These are phyloP conservation scores for Sanghuangporus sanghuang DNA, from an alignment of 1,284 basidiomycete species.

Conservation along the genomic window DNA sequence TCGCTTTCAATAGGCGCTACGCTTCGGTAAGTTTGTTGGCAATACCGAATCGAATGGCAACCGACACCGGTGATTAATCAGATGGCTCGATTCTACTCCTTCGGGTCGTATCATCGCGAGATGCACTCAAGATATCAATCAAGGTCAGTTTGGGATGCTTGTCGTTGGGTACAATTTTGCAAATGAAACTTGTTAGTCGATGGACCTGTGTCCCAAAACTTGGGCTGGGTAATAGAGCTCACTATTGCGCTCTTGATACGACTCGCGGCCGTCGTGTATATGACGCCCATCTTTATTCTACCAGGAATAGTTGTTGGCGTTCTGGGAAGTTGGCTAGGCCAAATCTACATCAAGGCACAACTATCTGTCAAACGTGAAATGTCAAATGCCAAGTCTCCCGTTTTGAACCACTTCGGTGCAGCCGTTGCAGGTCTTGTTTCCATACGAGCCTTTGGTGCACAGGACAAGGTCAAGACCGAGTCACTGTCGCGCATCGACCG, in stretches of 20 bases:
- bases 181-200: conserved; percentile 26
- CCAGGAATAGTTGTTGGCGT: conserved; percentile 37
- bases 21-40: conserved; percentile 35
- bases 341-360: conserved; percentile 62
- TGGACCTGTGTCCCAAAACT: conserved; percentile 25
- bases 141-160: conserved; percentile 22
- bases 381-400: conserved; percentile 62
- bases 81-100: conserved; percentile 54
- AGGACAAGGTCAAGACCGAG: conserved; percentile 42
- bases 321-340: conserved; percentile 40
- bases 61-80: conserved; percentile 15
- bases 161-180: conserved; percentile 12
- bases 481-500: conserved; percentile 41
- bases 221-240: conserved; percentile 26
- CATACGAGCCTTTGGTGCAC: conserved; percentile 55
- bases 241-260: conserved; percentile 34
- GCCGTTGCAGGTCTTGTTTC: conserved; percentile 64
- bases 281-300: conserved; percentile 40
- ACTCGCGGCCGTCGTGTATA: conserved; percentile 39
- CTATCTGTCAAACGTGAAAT: conserved; percentile 74
- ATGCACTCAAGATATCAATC: conserved; percentile 54
- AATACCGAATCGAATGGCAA: background rate
- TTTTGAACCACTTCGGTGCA: conserved; percentile 67
- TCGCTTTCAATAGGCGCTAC: conserved; percentile 32
- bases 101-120: conserved; percentile 54